These are phyloP conservation scores for Solioccasus polychromus DNA, from an alignment of 768 basidiomycete genomes.

Conservation along the genomic window DNA sequence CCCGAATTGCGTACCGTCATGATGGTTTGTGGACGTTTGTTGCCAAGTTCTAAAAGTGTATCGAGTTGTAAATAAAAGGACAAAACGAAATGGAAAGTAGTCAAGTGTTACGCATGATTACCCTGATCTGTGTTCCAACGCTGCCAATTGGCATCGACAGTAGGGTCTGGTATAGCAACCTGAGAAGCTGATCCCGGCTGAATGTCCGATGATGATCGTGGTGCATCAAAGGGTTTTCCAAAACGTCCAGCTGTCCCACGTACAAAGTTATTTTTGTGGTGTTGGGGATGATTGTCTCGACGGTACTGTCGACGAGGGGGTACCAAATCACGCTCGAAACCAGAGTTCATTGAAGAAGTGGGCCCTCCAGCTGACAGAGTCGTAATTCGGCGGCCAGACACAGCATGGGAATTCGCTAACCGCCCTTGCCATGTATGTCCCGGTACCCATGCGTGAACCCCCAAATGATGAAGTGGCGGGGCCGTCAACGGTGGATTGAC, in stretches of 20 bases:
- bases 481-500: conserved; percentile 22
- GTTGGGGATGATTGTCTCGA: conserved; percentile 27
- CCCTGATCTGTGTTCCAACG: conserved; percentile 13
- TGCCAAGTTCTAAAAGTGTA: conserved; percentile 3
- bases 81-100: conserved; percentile 10
- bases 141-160: conserved; percentile 20
- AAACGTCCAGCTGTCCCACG: conserved; percentile 22
- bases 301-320: conserved; percentile 33
- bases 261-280: conserved; percentile 24
- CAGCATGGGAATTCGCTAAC: conserved; percentile 12
- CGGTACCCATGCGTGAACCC: conserved; percentile 26
- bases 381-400: conserved; percentile 14
- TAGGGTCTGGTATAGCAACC: conserved; percentile 5
- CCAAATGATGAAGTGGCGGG: conserved; percentile 17
- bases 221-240: conserved; percentile 15
- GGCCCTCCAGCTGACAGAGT: conserved; percentile 17
- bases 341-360: conserved; percentile 10
- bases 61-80: conserved; percentile 3
- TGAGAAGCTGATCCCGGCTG: conserved; percentile 11
- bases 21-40: neutral
- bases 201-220: conserved; percentile 18
- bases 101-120: conserved; percentile 2
- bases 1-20: neutral
- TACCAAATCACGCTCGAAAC: conserved; percentile 20
- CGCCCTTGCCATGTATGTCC: conserved; percentile 24